Evolutionary conservation across 2,329 filamentous ascomycete genomes (phyloP).

Genomic region (Ceratocystis diversiconidia): DNA sequence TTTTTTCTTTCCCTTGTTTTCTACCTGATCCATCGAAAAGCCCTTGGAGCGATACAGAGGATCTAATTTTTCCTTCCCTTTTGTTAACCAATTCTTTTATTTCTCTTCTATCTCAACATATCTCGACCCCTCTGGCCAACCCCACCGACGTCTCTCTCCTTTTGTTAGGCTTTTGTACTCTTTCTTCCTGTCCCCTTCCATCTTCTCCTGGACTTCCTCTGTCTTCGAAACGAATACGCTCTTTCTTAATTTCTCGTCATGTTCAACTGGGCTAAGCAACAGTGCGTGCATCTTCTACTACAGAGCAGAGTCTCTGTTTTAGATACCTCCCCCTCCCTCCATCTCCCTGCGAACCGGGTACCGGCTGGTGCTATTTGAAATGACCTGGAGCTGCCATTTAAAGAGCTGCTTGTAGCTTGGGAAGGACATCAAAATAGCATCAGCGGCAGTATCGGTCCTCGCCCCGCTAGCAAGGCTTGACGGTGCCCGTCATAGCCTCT

Average conservation of each 20-base stretch:
- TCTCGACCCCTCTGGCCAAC: constrained; percentile 5
- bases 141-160: constrained; percentile 1
- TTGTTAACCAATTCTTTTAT: background rate
- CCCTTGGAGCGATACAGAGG: background rate
- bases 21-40: constrained; percentile 6
- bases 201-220: background rate
- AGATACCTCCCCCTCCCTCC: constrained; percentile 14
- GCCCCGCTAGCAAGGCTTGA: background rate
- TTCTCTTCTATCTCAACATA: constrained; percentile 6
- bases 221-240: constrained; percentile 1
- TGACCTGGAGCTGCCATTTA: background rate
- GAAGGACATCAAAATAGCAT: background rate
- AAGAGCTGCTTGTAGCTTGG: background rate
- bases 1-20: constrained; percentile 1
- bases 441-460: background rate
- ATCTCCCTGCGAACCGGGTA: constrained; percentile 20
- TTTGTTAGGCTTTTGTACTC: background rate
- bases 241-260: constrained; percentile 34
- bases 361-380: constrained; percentile 10
- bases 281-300: constrained; percentile 40
- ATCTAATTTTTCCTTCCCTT: background rate
- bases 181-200: constrained; percentile 4
- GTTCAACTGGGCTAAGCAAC: constrained; percentile 92
- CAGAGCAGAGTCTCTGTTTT: constrained; percentile 8
- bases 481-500: background rate